Evolutionary conservation across 352 stramenopile genomes (phyloP).

Genomic region (Phytophthora colocasiae): DNA sequence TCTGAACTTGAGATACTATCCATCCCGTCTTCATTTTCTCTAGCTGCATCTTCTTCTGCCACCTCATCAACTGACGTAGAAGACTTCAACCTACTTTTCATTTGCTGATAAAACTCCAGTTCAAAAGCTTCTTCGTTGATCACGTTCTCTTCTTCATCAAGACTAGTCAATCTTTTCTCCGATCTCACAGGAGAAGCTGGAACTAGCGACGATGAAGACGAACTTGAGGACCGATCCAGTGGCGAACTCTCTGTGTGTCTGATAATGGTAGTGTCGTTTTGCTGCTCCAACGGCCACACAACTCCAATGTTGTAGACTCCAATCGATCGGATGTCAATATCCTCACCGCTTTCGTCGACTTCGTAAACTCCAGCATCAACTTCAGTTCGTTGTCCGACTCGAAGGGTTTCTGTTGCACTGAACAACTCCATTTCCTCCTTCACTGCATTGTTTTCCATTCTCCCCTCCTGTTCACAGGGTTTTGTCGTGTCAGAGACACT

Average conservation of each 20-base stretch:
- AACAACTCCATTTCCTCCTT: background rate
- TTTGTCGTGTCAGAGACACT: background rate
- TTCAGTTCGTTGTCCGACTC: conserved; percentile 11
- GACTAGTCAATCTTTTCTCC: conserved; percentile 3
- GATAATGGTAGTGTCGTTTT: background rate
- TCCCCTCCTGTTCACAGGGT: background rate
- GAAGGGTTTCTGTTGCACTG: background rate
- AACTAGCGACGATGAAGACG: conserved; percentile 11
- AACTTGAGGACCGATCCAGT: conserved; percentile 13
- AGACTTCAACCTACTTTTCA: conserved; percentile 23
- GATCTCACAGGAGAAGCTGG: conserved; percentile 1
- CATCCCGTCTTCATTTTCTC: background rate
- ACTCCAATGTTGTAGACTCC: conserved; percentile 61
- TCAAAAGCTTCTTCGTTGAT: conserved; percentile 20
- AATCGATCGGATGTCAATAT: conserved; percentile 59
- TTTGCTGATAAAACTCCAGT: conserved; percentile 23
- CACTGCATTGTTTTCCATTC: background rate
- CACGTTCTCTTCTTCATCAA: conserved; percentile 7
- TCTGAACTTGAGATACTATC: conserved; percentile 11
- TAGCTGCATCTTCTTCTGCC: background rate
- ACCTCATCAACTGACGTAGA: background rate
- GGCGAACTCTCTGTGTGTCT: background rate
- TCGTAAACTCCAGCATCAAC: conserved; percentile 2
- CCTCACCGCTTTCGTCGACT: conserved; percentile 11
- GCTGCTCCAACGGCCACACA: conserved; percentile 38